Evolutionary conservation across 2,329 filamentous ascomycete species (phyloP), one percentile per base, ranked within the genome.

Genomic region (Pseudogymnoascus sp.): DNA sequence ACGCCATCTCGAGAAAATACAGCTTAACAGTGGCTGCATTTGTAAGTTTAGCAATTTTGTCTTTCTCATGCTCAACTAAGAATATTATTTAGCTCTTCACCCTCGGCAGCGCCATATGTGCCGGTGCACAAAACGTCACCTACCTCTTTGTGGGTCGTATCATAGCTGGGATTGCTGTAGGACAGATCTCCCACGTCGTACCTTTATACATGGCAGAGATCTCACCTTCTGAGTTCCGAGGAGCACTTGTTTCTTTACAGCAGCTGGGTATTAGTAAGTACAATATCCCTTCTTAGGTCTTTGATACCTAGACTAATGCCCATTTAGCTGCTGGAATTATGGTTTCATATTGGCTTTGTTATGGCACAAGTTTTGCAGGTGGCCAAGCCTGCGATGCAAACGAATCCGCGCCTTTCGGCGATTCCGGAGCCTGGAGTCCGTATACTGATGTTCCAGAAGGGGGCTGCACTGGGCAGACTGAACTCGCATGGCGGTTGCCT

Each of bases 61-160:
- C 25, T 31, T 62, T 70, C 38, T 70, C 69, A 23, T 68, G 67
- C 21, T 66, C 68, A 46, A 60, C 59, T 34, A 65, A 69, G 7
- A 11, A 31, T 37, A 70, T 73, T 46, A 67, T 72, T 16, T 21
- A 62, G 61, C 42, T 62, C 12, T 62, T 62, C 18, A 62, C 61
- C 40, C 18, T 62, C 10, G 61, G 61, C 80, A 6, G 73, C 87
- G 64, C 88, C 85, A 3, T 80, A 88, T 44, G 40, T 44, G 40
- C 40, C 5, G 16, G 40, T 44, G 40, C 40, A 21, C 40, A 73
- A 80, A 82, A 2, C 85, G 82, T 6, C 82, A 76, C 82, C 44
- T 78, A 80, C 10, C 89, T 90, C 65, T 77, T 90, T 1, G 88
- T 79, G 31, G 88, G 88, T 4, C 81, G 88, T 2, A 90, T 90